phyloP scores from a whole-genome alignment of 2,329 filamentous ascomycete genomes.

The Fusarium lyarnte region DNA sequence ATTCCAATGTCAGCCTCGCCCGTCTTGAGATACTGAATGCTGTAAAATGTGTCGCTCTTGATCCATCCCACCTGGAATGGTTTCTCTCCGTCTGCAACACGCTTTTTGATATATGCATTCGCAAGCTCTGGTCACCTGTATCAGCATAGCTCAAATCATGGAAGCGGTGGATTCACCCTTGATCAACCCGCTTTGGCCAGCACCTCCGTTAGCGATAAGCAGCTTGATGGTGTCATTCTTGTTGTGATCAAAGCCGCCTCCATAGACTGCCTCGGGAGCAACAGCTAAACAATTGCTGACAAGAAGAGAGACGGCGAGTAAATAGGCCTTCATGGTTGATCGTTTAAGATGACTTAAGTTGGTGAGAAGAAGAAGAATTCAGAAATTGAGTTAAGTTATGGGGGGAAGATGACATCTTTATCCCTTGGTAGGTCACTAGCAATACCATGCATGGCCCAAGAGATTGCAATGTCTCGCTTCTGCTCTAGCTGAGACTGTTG shows the following conservation, averaged over 20 bases:
- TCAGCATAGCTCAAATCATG: background rate
- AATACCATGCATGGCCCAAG: rapidly evolving
- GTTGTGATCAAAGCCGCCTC: conserved; percentile 23
- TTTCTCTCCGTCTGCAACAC: conserved; percentile 20
- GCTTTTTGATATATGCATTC: conserved; percentile 41
- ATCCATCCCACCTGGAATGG: conserved; percentile 57
- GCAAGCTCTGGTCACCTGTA: conserved; percentile 32
- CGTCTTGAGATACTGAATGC: conserved; percentile 54
- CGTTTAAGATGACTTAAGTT: too few relatives aligned
- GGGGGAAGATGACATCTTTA: background rate
- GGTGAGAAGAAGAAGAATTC: background rate
- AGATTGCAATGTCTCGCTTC: background rate
- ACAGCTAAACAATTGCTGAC: conserved; percentile 1
- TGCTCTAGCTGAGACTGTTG: background rate
- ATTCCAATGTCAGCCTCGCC: conserved; percentile 56
- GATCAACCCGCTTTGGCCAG: conserved; percentile 50
- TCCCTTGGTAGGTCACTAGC: background rate
- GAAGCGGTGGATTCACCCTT: conserved; percentile 36
- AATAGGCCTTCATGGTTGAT: background rate
- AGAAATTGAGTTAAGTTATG: background rate
- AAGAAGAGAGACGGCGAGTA: background rate
- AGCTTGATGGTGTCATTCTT: conserved; percentile 32
- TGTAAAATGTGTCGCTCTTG: conserved; percentile 56
- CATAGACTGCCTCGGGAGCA: conserved; percentile 33
- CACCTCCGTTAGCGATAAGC: conserved; percentile 50